Evolutionary conservation across 495 filamentous ascomycete genomes (phyloP).

Genomic region (Trichoderma asperelloides): DNA sequence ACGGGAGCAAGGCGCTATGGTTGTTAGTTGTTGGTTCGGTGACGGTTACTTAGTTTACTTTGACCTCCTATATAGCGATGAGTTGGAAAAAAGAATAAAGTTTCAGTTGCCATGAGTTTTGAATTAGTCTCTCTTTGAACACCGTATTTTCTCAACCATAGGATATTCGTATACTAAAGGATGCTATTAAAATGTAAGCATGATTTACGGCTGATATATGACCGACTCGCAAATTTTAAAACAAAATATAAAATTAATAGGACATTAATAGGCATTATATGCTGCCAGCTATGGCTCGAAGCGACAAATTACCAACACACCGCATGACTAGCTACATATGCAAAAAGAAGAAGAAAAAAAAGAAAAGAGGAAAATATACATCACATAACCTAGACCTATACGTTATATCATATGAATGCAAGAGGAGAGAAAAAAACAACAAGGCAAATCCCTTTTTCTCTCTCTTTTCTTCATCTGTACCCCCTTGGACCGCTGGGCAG

Average conservation of each 20-base stretch:
- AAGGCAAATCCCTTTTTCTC: background rate
- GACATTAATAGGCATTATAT: constrained; percentile 5
- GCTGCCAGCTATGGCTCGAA: background rate
- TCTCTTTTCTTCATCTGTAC: constrained; percentile 5
- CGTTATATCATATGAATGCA: background rate
- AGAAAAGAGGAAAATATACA: background rate
- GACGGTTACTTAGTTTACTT: too few species aligned
- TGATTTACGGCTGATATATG: too few species aligned
- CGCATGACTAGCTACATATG: background rate
- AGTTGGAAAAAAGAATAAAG: too few species aligned
- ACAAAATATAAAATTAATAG: too few species aligned
- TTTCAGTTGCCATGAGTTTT: too few species aligned
- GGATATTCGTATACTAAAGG: too few species aligned
- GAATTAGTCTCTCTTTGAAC: too few species aligned
- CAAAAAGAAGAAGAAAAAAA: background rate
- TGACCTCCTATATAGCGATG: too few species aligned
- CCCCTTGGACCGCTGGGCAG: constrained; percentile 41
- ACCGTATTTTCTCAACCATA: too few species aligned
- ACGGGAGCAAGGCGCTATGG: background rate
- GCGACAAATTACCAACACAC: background rate
- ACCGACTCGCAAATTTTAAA: too few species aligned
- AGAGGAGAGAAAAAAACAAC: background rate
- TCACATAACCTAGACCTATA: background rate
- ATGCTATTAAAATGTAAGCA: too few species aligned
- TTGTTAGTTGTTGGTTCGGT: background rate